These are phyloP conservation scores for Apodospora peruviana DNA, from an alignment of 495 filamentous ascomycete genomes.

Conservation along the genomic window DNA sequence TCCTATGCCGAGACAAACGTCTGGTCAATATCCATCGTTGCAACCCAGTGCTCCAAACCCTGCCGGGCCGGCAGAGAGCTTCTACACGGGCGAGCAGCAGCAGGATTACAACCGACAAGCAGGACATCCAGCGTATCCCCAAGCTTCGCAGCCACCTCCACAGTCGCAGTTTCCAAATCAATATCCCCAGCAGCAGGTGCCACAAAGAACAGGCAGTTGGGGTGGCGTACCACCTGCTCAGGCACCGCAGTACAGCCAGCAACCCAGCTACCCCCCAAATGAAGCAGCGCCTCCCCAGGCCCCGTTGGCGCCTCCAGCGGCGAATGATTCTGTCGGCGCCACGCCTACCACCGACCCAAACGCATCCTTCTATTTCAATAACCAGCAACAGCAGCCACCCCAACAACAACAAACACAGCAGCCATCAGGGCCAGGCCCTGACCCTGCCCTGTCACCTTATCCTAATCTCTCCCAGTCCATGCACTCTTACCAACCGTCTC, in stretches of 20 bases:
- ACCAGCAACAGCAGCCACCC: slow-evolving; percentile 22
- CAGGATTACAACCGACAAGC: slow-evolving; percentile 47
- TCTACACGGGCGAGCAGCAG: slow-evolving; percentile 64
- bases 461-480: slow-evolving; percentile 37
- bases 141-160: slow-evolving; percentile 26
- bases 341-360: slow-evolving; percentile 39
- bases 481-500: slow-evolving; percentile 33
- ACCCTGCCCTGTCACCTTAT: slow-evolving; percentile 35
- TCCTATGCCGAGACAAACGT: slow-evolving; percentile 46
- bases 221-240: slow-evolving; percentile 28
- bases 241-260: slow-evolving; percentile 26
- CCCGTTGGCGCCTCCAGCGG: slow-evolving; percentile 14
- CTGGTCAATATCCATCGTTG: slow-evolving; percentile 64
- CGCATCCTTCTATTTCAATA: slow-evolving; percentile 46
- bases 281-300: slow-evolving; percentile 26
- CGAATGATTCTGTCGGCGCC: slow-evolving; percentile 13
- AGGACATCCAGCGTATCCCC: slow-evolving; percentile 31
- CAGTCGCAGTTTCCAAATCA: slow-evolving; percentile 32
- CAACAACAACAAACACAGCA: slow-evolving; percentile 28
- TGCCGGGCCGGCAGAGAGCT: slow-evolving; percentile 64
- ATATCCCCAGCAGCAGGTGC: slow-evolving; percentile 44
- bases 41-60: slow-evolving; percentile 43
- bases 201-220: slow-evolving; percentile 43
- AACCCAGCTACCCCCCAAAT: slow-evolving; percentile 27
- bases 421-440: slow-evolving; percentile 27